Conservation (phyloP, 1,139 yeast species). For the Candida mesenterica region DNA sequence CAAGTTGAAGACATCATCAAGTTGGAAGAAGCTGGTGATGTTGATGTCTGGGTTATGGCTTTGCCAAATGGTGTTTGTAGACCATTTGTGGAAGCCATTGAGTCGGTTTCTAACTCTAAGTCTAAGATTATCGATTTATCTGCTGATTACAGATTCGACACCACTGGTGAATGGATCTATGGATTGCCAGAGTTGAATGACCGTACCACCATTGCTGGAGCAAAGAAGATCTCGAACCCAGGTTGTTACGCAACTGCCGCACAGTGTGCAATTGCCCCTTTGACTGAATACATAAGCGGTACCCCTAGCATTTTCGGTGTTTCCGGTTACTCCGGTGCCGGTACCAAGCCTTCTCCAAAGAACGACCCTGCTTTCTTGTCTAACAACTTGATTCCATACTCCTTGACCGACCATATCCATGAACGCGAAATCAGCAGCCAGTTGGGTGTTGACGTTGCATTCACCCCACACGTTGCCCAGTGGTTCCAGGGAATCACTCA, state of each 20-base stretch:
- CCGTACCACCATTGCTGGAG: slow-evolving; percentile 64
- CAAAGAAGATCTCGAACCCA: slow-evolving; percentile 89
- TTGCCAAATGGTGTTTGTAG: slow-evolving; percentile 97
- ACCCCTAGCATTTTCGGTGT: slow-evolving; percentile 89
- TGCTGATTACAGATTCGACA: slow-evolving; percentile 94
- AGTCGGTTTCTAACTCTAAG: slow-evolving; percentile 52
- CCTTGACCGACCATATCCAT: slow-evolving; percentile 94
- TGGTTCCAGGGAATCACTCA: slow-evolving; percentile 99
- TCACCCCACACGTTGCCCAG: slow-evolving; percentile 96
- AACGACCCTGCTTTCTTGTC: slow-evolving; percentile 73
- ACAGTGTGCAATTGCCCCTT: slow-evolving; percentile 88
- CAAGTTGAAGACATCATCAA: slow-evolving; percentile 81
- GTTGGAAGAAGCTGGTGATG: slow-evolving; percentile 71
- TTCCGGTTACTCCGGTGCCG: slow-evolving; percentile 98
- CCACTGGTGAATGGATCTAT: slow-evolving; percentile 83
- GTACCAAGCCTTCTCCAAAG: slow-evolving; percentile 96
- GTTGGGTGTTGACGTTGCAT: slow-evolving; percentile 77
- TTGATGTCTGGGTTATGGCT: slow-evolving; percentile 99
- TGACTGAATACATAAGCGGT: slow-evolving; percentile 60
- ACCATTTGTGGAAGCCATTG: slow-evolving; percentile 94
- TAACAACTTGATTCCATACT: slow-evolving; percentile 90
- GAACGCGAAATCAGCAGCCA: slow-evolving; percentile 88
- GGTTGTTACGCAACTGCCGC: slow-evolving; percentile 99
- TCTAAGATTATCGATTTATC: slow-evolving; percentile 89
- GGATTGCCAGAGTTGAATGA: slow-evolving; percentile 85